Percentiles rank a stretch among this genome's conserved stretches.
Evolutionary conservation across 73 alveolate genomes (phyloP).

Genomic region (Stentor coeruleus): DNA sequence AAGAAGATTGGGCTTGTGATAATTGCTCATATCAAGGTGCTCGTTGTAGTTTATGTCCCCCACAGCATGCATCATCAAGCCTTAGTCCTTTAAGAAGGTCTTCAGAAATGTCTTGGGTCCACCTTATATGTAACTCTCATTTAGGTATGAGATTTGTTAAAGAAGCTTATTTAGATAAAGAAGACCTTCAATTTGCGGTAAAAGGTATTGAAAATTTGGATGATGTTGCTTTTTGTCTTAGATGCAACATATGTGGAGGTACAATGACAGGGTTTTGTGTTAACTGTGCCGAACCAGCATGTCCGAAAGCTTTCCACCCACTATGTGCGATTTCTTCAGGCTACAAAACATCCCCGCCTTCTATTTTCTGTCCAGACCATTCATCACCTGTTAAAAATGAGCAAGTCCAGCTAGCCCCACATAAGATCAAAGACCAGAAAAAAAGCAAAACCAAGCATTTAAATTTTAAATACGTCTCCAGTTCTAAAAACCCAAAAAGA

Average conservation of each 20-base stretch:
- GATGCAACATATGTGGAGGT: not conserved
- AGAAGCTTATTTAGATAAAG: not conserved
- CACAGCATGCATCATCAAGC: not conserved
- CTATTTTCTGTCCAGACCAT: constrained; percentile 1
- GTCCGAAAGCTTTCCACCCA: constrained; percentile 6
- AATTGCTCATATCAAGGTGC: not conserved
- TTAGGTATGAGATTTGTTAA: not conserved
- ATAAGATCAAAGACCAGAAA: not conserved
- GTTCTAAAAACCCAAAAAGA: not conserved
- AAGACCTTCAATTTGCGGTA: not conserved
- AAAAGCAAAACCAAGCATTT: not conserved
- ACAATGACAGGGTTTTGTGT: not conserved
- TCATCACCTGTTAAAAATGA: not conserved
- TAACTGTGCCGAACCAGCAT: constrained; percentile 13
- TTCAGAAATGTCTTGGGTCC: not conserved
- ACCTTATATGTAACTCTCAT: not conserved
- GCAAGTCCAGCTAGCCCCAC: not conserved
- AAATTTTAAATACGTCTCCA: not conserved
- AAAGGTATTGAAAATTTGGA: constrained; percentile 16
- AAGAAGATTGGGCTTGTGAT: not conserved
- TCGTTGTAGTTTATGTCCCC: not conserved
- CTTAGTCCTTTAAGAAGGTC: not conserved
- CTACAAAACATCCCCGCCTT: not conserved
- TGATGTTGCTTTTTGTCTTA: not conserved
- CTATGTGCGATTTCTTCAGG: not conserved